Conservation (phyloP, 2,329 filamentous ascomycete species). For the Trichoderma sp. region DNA sequence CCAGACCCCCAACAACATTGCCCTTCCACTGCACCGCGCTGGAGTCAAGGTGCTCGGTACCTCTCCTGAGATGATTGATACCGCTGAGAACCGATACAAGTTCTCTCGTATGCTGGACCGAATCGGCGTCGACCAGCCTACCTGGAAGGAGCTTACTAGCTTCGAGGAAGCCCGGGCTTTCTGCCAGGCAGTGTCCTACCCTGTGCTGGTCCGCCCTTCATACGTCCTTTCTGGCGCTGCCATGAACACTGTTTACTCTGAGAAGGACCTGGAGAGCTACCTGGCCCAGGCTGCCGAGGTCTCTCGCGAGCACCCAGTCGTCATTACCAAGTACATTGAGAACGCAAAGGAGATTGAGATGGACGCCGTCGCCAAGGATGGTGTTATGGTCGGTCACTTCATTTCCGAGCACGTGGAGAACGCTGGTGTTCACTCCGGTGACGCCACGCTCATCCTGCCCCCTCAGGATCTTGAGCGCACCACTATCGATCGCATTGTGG, state of each 20-base stretch:
- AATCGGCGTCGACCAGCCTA: constrained; percentile 92
- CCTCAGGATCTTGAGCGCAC: constrained; percentile 89
- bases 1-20: constrained; percentile 97
- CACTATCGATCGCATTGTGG: constrained; percentile 86
- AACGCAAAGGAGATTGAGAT: constrained; percentile 99
- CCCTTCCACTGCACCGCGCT: constrained; percentile 79
- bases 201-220: constrained; percentile 90
- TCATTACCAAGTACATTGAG: constrained; percentile 99
- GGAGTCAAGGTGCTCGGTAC: constrained; percentile 93
- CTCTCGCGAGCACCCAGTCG: constrained; percentile 91
- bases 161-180: constrained; percentile 86
- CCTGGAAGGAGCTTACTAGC: constrained; percentile 96
- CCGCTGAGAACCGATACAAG: constrained; percentile 95
- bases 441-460: constrained; percentile 90
- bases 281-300: constrained; percentile 89
- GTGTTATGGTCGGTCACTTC: constrained; percentile 89
- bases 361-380: constrained; percentile 92
- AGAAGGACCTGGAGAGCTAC: constrained; percentile 86
- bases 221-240: constrained; percentile 96
- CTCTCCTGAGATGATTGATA: constrained; percentile 98
- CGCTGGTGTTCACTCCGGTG: constrained; percentile 95
- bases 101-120: constrained; percentile 97
- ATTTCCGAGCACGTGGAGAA: constrained; percentile 99
- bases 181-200: constrained; percentile 85
- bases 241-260: constrained; percentile 99